phyloP scores from a whole-genome alignment of 306 rosid genomes.

The Cucumis melo region DNA sequence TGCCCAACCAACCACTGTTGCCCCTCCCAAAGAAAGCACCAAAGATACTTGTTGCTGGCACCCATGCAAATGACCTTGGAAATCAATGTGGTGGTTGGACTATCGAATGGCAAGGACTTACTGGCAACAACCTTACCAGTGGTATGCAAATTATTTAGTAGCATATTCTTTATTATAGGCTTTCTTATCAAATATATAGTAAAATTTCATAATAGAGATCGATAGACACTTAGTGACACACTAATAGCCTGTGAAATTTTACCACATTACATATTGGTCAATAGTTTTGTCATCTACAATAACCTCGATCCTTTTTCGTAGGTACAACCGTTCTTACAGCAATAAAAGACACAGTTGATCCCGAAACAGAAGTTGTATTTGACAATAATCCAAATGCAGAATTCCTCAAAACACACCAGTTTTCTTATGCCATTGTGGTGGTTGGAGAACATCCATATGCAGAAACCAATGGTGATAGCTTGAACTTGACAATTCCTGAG shows the following conservation, averaged over 20 bases:
- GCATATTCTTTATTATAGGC: too few species aligned
- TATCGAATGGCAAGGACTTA: slow-evolving; percentile 20
- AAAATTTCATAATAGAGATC: too few species aligned
- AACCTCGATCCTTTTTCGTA: too few species aligned
- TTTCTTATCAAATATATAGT: too few species aligned
- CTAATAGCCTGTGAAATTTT: too few species aligned
- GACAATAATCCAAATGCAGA: slow-evolving; percentile 12
- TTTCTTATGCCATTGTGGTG: slow-evolving; percentile 23
- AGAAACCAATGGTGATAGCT: slow-evolving; percentile 24
- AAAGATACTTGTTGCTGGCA: slow-evolving; percentile 25
- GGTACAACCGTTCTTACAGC: neutral
- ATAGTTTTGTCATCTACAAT: too few species aligned
- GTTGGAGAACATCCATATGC: slow-evolving; percentile 32
- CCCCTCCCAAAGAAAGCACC: slow-evolving; percentile 21
- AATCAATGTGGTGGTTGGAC: slow-evolving; percentile 38
- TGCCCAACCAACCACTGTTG: slow-evolving; percentile 10
- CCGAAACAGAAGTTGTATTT: neutral
- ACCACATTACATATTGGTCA: too few species aligned
- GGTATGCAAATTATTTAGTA: neutral
- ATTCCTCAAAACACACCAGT: slow-evolving; percentile 7
- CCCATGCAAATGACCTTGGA: slow-evolving; percentile 31
- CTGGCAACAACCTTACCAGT: slow-evolving; percentile 7
- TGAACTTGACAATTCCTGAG: slow-evolving; percentile 17
- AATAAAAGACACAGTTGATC: neutral
- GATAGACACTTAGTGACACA: too few species aligned